phyloP scores from a whole-genome alignment of 345 rosid genomes.

The Tarenaya hassleriana region DNA sequence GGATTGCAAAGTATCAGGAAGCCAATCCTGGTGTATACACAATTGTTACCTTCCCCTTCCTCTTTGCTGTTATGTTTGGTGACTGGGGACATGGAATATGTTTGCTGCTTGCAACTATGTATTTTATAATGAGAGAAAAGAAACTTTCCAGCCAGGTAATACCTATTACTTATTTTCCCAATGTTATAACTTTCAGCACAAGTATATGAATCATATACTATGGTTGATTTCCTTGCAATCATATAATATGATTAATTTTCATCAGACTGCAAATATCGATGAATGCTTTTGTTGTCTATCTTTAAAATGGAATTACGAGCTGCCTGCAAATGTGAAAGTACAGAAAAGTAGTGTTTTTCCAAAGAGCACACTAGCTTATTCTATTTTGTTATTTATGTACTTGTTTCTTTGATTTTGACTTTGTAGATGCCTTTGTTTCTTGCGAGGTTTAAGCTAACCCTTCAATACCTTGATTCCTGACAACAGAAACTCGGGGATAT shows the following conservation, averaged over 20 bases:
- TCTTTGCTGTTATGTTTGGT: conserved; percentile 99
- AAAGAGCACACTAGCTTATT: too few relatives aligned
- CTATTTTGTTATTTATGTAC: too few relatives aligned
- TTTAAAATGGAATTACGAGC: neutral
- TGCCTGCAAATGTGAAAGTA: neutral
- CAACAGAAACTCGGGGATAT: conserved; percentile 92
- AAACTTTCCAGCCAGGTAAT: conserved; percentile 90
- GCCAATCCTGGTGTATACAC: conserved; percentile 94
- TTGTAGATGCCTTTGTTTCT: too few relatives aligned
- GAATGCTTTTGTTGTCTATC: too few relatives aligned
- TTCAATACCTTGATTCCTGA: conserved; percentile 15
- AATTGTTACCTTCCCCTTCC: conserved; percentile 90
- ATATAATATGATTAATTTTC: neutral
- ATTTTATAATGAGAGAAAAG: conserved; percentile 67
- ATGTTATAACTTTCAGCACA: too few relatives aligned
- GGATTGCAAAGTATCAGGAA: conserved; percentile 94
- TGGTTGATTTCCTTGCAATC: too few relatives aligned
- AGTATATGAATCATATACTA: too few relatives aligned
- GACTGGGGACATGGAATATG: conserved; percentile 99
- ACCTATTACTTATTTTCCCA: conserved; percentile 9
- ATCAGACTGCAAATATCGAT: too few relatives aligned
- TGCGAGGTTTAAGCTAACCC: conserved; percentile 2
- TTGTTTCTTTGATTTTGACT: conserved; percentile 11
- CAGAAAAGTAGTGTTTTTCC: neutral
- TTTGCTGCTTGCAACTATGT: conserved; percentile 66